Evolutionary conservation across 2,329 filamentous ascomycete genomes (phyloP), one percentile per base, ranked within the genome.

Genomic region (Tolypocladium cylindrosporum): DNA sequence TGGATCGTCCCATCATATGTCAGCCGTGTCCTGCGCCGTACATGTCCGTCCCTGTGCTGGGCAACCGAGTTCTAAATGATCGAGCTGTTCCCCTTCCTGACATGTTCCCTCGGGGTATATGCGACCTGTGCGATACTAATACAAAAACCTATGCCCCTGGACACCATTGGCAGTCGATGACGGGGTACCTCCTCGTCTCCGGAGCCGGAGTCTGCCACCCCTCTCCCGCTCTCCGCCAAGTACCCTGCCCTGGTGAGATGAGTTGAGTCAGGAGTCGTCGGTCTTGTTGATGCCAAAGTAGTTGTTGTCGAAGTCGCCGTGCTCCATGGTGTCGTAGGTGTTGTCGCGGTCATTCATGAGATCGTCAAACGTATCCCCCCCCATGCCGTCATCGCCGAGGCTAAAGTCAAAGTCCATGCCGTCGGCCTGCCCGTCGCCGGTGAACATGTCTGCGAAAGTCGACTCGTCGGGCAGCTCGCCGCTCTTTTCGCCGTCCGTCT

Each of bases 281-380:
- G 63, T 55, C 43, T 66, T 63, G 41, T 71, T 67, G 3, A 78
- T 66, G 8, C 71, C 73, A 61, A 81, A 81, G 59, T 75, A 81
- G 3, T 72, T 69, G 27, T 75, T 69, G 59, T 82, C 78, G 58
- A 78, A 80, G 54, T 78, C 75, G 9, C 72, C 74, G 62, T 77
- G 74, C 56, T 74, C 74, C 63, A 76, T 71, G 55, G 65, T 57
- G 48, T 76, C 74, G 59, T 75, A 75, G 9, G 65, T 73, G 59
- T 71, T 71, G 55, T 71, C 70, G 24, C 76, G 78, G 61, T 68
- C 69, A 54, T 70, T 70, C 65, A 76, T 82, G 59, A 82, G 68
- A 59, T 81, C 77, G 59, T 82, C 76, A 61, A 83, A 83, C 36
- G 76, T 77, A 43, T 72, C 66, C 24, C 72, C 71, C 24, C 64